These are phyloP conservation scores for Trichosanthes truncata DNA, from an alignment of 306 rosid genomes.

Conservation along the genomic window DNA sequence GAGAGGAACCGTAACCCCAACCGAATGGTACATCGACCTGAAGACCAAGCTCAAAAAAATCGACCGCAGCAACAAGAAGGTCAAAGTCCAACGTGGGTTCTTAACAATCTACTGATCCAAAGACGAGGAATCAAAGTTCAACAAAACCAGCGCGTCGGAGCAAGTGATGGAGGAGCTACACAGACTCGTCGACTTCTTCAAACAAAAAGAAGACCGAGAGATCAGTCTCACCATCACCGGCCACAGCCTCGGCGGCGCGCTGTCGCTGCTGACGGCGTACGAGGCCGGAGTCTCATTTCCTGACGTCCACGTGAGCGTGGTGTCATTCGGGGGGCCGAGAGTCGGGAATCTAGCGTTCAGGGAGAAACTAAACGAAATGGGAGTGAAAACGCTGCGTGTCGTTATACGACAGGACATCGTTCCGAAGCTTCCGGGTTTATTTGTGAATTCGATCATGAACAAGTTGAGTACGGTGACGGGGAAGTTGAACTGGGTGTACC, in stretches of 20 bases:
- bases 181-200: slow-evolving; percentile 21
- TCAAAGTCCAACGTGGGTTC: slow-evolving; percentile 65
- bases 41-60: slow-evolving; percentile 39
- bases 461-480: slow-evolving; percentile 30
- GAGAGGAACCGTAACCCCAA: slow-evolving; percentile 55
- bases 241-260: slow-evolving; percentile 68
- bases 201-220: slow-evolving; percentile 30
- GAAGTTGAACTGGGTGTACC: slow-evolving; percentile 44
- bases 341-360: slow-evolving; percentile 56
- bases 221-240: slow-evolving; percentile 61
- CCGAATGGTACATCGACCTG: slow-evolving; percentile 61
- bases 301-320: slow-evolving; percentile 29
- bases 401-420: slow-evolving; percentile 49
- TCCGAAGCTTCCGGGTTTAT: slow-evolving; percentile 42
- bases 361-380: slow-evolving; percentile 37
- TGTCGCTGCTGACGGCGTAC: slow-evolving; percentile 50
- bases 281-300: slow-evolving; percentile 32
- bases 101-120: slow-evolving; percentile 44
- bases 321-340: slow-evolving; percentile 67
- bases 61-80: slow-evolving; percentile 17
- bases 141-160: slow-evolving; percentile 57
- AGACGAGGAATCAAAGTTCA: slow-evolving; percentile 38
- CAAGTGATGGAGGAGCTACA: slow-evolving; percentile 44
- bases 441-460: slow-evolving; percentile 38
- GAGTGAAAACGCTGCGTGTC: slow-evolving; percentile 35